Conservation (phyloP, 23 red algal species). For the Chondrus crispus region DNA sequence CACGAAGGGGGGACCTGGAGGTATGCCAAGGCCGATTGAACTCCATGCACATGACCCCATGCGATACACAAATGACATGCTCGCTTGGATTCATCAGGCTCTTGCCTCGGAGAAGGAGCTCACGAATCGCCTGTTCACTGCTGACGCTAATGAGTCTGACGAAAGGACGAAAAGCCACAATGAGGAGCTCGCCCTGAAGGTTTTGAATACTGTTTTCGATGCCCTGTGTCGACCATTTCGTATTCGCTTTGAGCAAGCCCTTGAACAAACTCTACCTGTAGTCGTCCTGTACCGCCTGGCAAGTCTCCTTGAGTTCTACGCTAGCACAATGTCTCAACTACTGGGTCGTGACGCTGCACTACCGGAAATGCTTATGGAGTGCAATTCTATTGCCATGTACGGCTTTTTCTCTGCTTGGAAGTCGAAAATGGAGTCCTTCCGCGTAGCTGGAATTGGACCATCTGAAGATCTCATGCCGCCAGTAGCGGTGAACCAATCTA, state of each 20-base stretch:
- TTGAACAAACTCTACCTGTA: conserved; percentile 65
- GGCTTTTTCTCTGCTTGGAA: conserved; percentile 81
- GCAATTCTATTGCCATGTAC: conserved; percentile 65
- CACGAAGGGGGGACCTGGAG: conserved; percentile 64
- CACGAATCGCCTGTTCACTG: conserved; percentile 53
- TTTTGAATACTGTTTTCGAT: conserved; percentile 81
- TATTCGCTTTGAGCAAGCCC: conserved; percentile 77
- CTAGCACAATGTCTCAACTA: conserved; percentile 48
- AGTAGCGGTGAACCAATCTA: conserved; percentile 65
- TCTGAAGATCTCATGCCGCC: conserved; percentile 78
- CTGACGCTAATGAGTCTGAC: conserved; percentile 5
- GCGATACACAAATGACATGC: conserved; percentile 97
- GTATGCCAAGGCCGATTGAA: conserved; percentile 78
- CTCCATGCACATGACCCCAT: conserved; percentile 81
- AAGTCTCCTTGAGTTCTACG: conserved; percentile 87
- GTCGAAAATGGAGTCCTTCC: conserved; percentile 67
- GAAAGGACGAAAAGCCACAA: conserved; percentile 28
- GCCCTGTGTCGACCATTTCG: conserved; percentile 90
- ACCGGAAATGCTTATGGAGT: conserved; percentile 77
- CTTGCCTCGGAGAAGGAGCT: conserved; percentile 77
- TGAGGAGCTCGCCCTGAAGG: conserved; percentile 55
- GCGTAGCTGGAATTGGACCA: conserved; percentile 3
- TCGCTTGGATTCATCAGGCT: conserved; percentile 92
- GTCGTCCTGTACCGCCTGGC: conserved; percentile 76
- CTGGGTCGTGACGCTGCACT: conserved; percentile 65